Evolutionary conservation across 306 rosid species (phyloP).

Genomic region (Sesbania bispinosa): DNA sequence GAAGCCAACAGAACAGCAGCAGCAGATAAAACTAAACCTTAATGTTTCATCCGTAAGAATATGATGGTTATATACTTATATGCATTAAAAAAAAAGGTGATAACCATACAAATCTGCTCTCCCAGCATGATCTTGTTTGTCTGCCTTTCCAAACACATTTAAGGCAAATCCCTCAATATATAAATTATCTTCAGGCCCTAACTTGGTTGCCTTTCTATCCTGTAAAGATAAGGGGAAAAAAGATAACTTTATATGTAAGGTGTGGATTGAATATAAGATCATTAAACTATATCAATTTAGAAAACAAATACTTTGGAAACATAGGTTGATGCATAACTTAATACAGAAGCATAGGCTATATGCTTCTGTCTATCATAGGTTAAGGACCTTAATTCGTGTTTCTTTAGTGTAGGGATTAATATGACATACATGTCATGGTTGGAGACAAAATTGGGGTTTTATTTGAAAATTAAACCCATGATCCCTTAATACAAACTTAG

Average conservation of each 20-base stretch:
- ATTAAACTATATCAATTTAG: not conserved
- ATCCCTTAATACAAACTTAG: too few relatives aligned
- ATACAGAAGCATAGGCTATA: too few relatives aligned
- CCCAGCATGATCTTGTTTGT: conserved; percentile 96
- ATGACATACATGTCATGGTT: too few relatives aligned
- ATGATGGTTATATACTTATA: not conserved
- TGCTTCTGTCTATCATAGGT: too few relatives aligned
- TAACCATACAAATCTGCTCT: conserved; percentile 82
- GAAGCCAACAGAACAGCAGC: not conserved
- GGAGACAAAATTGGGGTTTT: too few relatives aligned
- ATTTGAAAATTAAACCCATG: too few relatives aligned
- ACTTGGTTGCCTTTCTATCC: conserved; percentile 80
- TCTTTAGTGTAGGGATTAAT: too few relatives aligned
- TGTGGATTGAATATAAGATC: not conserved
- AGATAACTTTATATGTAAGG: not conserved
- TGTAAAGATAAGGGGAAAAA: conserved; percentile 27
- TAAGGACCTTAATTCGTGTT: too few relatives aligned
- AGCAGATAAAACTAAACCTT: not conserved
- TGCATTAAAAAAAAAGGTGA: not conserved
- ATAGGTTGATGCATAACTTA: too few relatives aligned
- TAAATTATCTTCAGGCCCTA: conserved; percentile 88
- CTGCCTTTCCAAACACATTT: conserved; percentile 89
- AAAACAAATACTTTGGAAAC: not conserved
- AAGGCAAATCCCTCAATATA: conserved; percentile 93
- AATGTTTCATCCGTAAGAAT: not conserved